Evolutionary conservation across 2,329 filamentous ascomycete species (phyloP).

Genomic region (Apiospora koreana): DNA sequence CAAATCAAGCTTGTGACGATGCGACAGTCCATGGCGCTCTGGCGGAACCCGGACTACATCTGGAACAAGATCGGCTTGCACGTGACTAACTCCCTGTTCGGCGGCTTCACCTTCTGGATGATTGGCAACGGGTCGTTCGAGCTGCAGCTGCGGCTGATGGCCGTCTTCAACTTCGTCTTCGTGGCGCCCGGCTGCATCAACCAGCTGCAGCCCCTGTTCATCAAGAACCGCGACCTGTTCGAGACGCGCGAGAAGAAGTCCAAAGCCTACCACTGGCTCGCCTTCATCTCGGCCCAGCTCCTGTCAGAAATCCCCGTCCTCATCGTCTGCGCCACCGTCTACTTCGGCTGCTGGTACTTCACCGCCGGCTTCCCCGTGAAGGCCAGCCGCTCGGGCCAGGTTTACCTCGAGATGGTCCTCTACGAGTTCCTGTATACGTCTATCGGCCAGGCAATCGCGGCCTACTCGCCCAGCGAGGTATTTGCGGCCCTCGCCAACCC

Average conservation of each 20-base stretch:
- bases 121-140: constrained; percentile 65
- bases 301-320: constrained; percentile 74
- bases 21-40: constrained; percentile 71
- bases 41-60: constrained; percentile 74
- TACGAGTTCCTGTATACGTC: constrained; percentile 75
- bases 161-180: constrained; percentile 64
- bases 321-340: constrained; percentile 64
- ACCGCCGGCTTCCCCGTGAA: constrained; percentile 35
- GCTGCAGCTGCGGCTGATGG: constrained; percentile 80
- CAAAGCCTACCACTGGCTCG: constrained; percentile 76
- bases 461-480: constrained; percentile 65
- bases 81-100: constrained; percentile 73
- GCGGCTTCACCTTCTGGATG: constrained; percentile 76
- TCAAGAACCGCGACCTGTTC: constrained; percentile 71
- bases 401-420: constrained; percentile 47
- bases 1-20: constrained; percentile 69
- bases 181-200: constrained; percentile 74
- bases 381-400: constrained; percentile 35
- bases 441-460: constrained; percentile 84
- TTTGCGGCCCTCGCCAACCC: constrained; percentile 78
- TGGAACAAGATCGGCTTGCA: constrained; percentile 76
- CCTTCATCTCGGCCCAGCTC: constrained; percentile 73
- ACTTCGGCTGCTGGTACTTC: constrained; percentile 66
- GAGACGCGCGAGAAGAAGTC: constrained; percentile 72
- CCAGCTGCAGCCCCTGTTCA: constrained; percentile 74